Evolutionary conservation across 441 rosid genomes (phyloP), one percentile per base, ranked within the genome.

Genomic region (Corymbia calophylla): DNA sequence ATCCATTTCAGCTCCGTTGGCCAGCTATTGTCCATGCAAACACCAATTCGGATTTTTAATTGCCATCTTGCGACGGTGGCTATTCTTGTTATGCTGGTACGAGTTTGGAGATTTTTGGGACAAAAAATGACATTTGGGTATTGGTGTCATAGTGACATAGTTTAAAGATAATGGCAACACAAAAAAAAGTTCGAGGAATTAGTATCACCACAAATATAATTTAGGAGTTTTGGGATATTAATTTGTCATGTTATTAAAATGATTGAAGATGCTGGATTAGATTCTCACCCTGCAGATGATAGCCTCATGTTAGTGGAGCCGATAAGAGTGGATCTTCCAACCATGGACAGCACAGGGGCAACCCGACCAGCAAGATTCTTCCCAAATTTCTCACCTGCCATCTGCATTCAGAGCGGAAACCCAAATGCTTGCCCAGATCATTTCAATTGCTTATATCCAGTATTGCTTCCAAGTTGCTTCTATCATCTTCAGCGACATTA

Each of bases 211-310:
- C 11, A 27, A 5, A 2, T 5, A 27, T 60, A 60, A 60, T 60
- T 58, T 2, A 58, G 3, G 27, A 10, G 9, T 23, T 25, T 60
- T 27, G 1, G 2, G 16, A 14, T 0, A 60, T 2, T 60, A 27
- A 29, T 13, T 12, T 7, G 27, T 60, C n/a, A 27, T 60, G 6
- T 60, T 60, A 27, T 60, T 1, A 4, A 60, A n/a, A 15, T 2
- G n/a, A 60, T 12, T 14, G 31, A 11, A 27, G 66, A 27, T 27
- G 66, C n/a, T 11, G 66, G 31, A 2, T 12, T 25, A 27, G 66
- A 60, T 1, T 60, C n/a, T 27, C 66, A 11, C 5, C 27, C 31
- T 27, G 31, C 31, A 60, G 31, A 60, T 1, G 66, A 60, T 60
- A 2, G 66, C 66, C 66, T 27, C 16, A 31, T 27, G 66, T 27